phyloP scores from a whole-genome alignment of 805 yeast genomes.

The Suhomyces sp. region DNA sequence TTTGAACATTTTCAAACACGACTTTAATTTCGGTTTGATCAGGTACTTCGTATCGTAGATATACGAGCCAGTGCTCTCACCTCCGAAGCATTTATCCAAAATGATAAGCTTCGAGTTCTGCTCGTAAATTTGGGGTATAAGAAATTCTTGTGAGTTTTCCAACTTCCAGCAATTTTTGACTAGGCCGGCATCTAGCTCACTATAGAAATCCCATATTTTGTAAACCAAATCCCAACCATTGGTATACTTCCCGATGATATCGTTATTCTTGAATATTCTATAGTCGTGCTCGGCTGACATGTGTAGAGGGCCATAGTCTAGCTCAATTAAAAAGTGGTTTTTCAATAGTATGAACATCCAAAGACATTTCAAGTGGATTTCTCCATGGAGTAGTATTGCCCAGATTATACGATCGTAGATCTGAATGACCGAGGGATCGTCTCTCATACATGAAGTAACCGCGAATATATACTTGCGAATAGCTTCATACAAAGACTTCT shows the following conservation, averaged over 20 bases:
- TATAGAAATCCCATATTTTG: slow-evolving; percentile 10
- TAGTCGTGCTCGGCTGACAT: slow-evolving; percentile 27
- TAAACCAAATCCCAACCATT: slow-evolving; percentile 17
- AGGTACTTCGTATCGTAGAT: slow-evolving; percentile 12
- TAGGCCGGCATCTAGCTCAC: slow-evolving; percentile 5
- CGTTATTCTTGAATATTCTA: slow-evolving; percentile 10
- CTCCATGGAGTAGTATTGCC: slow-evolving; percentile 45
- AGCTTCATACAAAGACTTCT: slow-evolving; percentile 28
- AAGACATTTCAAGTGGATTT: slow-evolving; percentile 38
- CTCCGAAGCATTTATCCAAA: slow-evolving; percentile 20
- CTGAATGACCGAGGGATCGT: slow-evolving; percentile 33
- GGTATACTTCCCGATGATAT: slow-evolving; percentile 10
- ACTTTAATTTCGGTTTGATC: slow-evolving; percentile 15
- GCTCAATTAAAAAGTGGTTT: slow-evolving; percentile 21
- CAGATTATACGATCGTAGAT: slow-evolving; percentile 40
- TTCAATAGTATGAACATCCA: slow-evolving; percentile 42
- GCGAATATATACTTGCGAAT: slow-evolving; percentile 38
- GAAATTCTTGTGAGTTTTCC: slow-evolving; percentile 9
- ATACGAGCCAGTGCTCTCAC: slow-evolving; percentile 11
- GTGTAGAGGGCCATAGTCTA: slow-evolving; percentile 20
- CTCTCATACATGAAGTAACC: slow-evolving; percentile 24
- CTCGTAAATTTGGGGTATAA: slow-evolving; percentile 22
- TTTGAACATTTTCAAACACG: slow-evolving; percentile 9
- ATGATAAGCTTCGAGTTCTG: slow-evolving; percentile 13
- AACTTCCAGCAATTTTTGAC: slow-evolving; percentile 14